Percentiles rank a stretch among this genome's conserved stretches.
Conservation (phyloP, 306 rosid genomes). For the Mucuna pruriens region DNA sequence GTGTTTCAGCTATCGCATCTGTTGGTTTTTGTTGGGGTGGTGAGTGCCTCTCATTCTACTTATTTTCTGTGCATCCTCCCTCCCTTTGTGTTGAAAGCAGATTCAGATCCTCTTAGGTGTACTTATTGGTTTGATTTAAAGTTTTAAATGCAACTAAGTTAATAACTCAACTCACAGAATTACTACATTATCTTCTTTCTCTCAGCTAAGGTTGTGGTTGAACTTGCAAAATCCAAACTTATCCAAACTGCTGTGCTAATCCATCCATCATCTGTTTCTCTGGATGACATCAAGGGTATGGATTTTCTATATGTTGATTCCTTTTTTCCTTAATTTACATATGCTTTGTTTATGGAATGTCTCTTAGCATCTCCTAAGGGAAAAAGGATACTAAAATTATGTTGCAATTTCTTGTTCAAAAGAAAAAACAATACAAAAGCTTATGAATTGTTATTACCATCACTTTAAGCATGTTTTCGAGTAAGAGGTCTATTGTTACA, state of each 20-base stretch:
- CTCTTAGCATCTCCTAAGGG: not conserved
- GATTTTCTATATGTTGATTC: conserved; percentile 6
- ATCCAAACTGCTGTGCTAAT: conserved; percentile 67
- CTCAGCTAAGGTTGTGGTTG: conserved; percentile 78
- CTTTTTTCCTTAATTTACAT: conserved; percentile 6
- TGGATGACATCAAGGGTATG: conserved; percentile 75
- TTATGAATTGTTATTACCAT: not conserved
- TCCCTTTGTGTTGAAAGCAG: not conserved
- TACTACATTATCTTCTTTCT: conserved; percentile 7
- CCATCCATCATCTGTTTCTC: conserved; percentile 71
- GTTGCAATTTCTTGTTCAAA: not conserved
- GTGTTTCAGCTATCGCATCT: conserved; percentile 69
- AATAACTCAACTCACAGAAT: conserved; percentile 1
- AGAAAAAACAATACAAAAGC: not conserved
- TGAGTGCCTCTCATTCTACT: conserved; percentile 42
- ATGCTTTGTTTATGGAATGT: conserved; percentile 1
- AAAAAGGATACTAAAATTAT: not conserved
- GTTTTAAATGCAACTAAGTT: not conserved
- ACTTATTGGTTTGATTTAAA: conserved; percentile 1
- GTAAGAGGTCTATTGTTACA: not conserved
- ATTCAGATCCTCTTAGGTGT: conserved; percentile 15
- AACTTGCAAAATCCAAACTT: conserved; percentile 52
- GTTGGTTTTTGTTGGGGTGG: conserved; percentile 92
- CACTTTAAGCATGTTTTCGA: not conserved
- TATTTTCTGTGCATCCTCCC: not conserved